Base-by-base conservation (phyloP, 1,284 basidiomycete genomes). In the Schizopora paradoxa region DNA sequence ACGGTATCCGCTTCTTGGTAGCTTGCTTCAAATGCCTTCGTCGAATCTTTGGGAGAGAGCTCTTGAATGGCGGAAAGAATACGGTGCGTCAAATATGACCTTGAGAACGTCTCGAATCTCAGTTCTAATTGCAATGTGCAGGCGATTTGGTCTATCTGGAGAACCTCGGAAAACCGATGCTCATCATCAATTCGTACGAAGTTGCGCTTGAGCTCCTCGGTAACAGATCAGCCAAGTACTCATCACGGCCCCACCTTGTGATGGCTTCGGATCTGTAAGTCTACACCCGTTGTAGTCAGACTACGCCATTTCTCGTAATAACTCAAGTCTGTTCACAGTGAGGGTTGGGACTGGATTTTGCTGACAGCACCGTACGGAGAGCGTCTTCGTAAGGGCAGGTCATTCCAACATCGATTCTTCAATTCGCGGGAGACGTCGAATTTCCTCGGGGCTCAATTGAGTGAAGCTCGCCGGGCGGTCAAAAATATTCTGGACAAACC, bases 1-100 rank as follows among this genome's bases (percentile, higher is more conserved):
- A 27, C 48, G 53, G 14, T 19, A 48, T 5, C 53, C 51, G 6
- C 16, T 54, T 16, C 14, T 54, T 21, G 53, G 53, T 10, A 54
- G 53, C 37, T 34, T 51, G 4, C 38, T 50, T 11, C 45, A 54
- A 29, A 41, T 54, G 16, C 53, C 53, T 2, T 44, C 47, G n/a
- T 39, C 32, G 23, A 38, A 49, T 8, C 34, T 48, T 6, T 52
- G 45, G 42, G 41, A 41, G 23, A 37, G 31, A 14, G 47, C 45
- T 27, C 41, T 42, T 11, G 31, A 51, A 11, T 54, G 53, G 53
- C 45, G 45, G 22, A 43, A 53, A 27, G 38, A 40, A 13, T 53
- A 54, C 41, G 53, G 53, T 45, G 39, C 13, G 33, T 16, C 13
- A n/a, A n/a, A 19, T 29, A n/a, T n/a, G n/a, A n/a, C n/a, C n/a